These are phyloP conservation scores for Claviceps digitariae DNA, from an alignment of 2,329 filamentous ascomycete species.

Conservation along the genomic window DNA sequence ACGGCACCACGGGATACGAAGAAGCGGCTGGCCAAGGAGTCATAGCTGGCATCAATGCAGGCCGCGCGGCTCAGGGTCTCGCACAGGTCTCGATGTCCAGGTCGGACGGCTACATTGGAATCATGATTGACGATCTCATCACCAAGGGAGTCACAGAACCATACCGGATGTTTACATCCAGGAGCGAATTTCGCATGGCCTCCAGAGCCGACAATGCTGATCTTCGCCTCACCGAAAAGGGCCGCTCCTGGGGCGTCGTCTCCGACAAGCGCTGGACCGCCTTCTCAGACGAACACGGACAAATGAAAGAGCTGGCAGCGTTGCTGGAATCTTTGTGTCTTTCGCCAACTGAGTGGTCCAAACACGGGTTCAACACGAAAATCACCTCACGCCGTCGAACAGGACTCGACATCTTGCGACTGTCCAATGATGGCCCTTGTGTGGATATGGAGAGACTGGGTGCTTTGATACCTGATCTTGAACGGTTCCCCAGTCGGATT, in stretches of 20 bases:
- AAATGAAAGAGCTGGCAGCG: constrained; percentile 53
- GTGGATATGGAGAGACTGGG: constrained; percentile 39
- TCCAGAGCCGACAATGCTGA: constrained; percentile 92
- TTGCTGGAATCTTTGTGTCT: constrained; percentile 45
- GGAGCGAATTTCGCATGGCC: constrained; percentile 90
- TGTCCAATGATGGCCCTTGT: constrained; percentile 38
- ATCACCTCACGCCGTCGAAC: constrained; percentile 52
- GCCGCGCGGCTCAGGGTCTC: constrained; percentile 58
- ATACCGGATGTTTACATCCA: constrained; percentile 95
- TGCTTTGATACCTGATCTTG: constrained; percentile 41
- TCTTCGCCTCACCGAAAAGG: constrained; percentile 66
- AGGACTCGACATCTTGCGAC: constrained; percentile 67
- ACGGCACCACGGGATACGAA: constrained; percentile 96
- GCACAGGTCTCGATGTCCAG: constrained; percentile 56
- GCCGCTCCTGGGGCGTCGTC: constrained; percentile 63
- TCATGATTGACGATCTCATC: constrained; percentile 96
- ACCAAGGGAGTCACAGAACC: constrained; percentile 96
- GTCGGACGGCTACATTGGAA: constrained; percentile 88
- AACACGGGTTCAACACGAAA: constrained; percentile 55
- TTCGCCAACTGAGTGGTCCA: constrained; percentile 52
- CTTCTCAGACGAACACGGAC: constrained; percentile 50
- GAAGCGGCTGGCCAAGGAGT: constrained; percentile 92
- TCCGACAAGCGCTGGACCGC: constrained; percentile 62
- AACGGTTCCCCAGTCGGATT: constrained; percentile 42
- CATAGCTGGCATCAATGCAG: constrained; percentile 86